Evolutionary conservation across 2,329 filamentous ascomycete genomes (phyloP), one percentile per base, ranked within the genome.

Genomic region (Colletotrichum brevisporum): DNA sequence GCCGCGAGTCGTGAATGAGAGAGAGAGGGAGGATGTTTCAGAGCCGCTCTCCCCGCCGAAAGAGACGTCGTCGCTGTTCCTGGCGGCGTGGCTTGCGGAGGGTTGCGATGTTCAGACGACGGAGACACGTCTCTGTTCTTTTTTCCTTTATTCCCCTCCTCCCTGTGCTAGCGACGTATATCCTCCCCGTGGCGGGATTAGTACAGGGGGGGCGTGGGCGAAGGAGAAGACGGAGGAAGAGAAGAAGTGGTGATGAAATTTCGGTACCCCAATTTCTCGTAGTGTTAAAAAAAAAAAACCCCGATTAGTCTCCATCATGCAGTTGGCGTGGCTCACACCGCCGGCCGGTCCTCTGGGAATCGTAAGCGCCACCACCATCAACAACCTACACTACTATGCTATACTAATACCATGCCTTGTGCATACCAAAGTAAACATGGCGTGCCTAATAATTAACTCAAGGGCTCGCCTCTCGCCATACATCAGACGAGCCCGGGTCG

Each of bases 261-360:
- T 36, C 6, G 31, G 31, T 8, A 3, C 8, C 9, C 10, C 18
- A 9, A 53, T 10, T 15, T 31, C 36, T 21, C 26, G 52, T 36
- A 36, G 31, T 36, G 27, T 31, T n/a, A n/a, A 3, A 24, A 39
- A 39, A 39, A 43, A 43, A 43, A 43, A n/a, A 4, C 41, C 41
- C 13, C 41, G 13, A 43, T 15, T 15, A 43, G 41, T n/a, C 41
- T 43, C 41, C 31, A 31, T 31, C 27, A 36, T 36, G 41, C 41
- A 43, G 39, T 27, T 61, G n/a, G 63, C 24, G 8, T 26, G 39
- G 43, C 41, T 43, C 45, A 63, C 59, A 63, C 64, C 26, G 47
- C 59, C 64, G 52, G 48, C 43, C 52, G 31, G 39, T 36, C 18
- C 26, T 48, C 52, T 57, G n/a, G 58, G 52, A 63, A 51, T 47